Conservation (phyloP, 2,329 filamentous ascomycete species). For the Phoma sp. region DNA sequence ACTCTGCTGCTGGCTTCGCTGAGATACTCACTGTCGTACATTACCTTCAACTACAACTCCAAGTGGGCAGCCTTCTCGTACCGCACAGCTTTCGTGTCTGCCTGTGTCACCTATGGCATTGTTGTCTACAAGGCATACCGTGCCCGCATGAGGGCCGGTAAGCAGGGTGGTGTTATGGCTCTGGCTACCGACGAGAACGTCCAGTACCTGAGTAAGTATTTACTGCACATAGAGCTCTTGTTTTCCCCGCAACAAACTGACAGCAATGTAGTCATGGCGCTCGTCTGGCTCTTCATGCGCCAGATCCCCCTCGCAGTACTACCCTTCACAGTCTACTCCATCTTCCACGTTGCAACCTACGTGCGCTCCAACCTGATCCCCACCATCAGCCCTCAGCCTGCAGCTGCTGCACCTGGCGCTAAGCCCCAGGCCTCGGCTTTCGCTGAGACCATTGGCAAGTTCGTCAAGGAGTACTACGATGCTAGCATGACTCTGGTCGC, state of each 20-base stretch:
- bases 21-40: constrained; percentile 84
- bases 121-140: constrained; percentile 98
- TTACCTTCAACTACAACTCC: constrained; percentile 86
- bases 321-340: constrained; percentile 94
- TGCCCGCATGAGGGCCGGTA: constrained; percentile 78
- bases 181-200: constrained; percentile 92
- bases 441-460: constrained; percentile 84
- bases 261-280: constrained; percentile 75
- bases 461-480: constrained; percentile 99
- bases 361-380: constrained; percentile 92
- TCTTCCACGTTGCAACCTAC: constrained; percentile 99
- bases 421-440: constrained; percentile 68
- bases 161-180: constrained; percentile 68
- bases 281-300: constrained; percentile 91
- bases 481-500: constrained; percentile 93
- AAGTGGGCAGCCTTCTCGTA: constrained; percentile 83
- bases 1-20: constrained; percentile 82
- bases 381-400: constrained; percentile 74
- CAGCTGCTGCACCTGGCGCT: constrained; percentile 59
- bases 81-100: constrained; percentile 87
- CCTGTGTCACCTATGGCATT: constrained; percentile 92
- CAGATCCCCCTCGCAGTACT: constrained; percentile 90
- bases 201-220: constrained; percentile 85
- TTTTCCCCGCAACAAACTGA: constrained; percentile 27
- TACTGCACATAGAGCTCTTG: not conserved